Evolutionary conservation across 148 eudicot genomes (phyloP).

Genomic region (Oxyria digyna): DNA sequence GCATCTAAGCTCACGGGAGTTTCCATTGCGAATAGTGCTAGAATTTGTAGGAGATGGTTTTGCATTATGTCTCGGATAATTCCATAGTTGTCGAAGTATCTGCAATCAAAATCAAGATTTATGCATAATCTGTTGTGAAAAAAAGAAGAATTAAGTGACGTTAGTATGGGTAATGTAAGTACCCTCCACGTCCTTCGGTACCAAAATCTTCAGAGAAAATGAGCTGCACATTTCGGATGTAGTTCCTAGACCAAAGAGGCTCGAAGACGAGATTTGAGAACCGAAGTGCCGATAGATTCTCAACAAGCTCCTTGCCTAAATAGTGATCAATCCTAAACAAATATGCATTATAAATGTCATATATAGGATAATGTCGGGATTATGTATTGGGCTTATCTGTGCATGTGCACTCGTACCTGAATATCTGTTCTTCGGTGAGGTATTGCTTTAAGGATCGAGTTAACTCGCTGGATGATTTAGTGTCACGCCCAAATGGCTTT

Average conservation of each 20-base stretch:
- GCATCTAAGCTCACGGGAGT: conserved; percentile 89
- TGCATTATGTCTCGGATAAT: conserved; percentile 89
- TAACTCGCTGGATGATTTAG: conserved; percentile 52
- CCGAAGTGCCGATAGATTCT: conserved; percentile 78
- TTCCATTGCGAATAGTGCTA: conserved; percentile 92
- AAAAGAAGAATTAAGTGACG: not conserved
- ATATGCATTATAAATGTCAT: too few species aligned
- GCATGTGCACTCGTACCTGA: conserved; percentile 34
- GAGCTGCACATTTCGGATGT: conserved; percentile 72
- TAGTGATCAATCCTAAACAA: conserved; percentile 69
- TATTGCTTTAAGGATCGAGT: conserved; percentile 47
- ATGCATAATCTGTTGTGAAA: not conserved
- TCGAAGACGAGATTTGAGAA: conserved; percentile 87
- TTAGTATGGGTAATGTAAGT: conserved; percentile 7
- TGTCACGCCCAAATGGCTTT: conserved; percentile 87
- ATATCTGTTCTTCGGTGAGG: conserved; percentile 74
- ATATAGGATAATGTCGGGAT: too few species aligned
- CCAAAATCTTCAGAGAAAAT: conserved; percentile 83
- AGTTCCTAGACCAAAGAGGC: conserved; percentile 81
- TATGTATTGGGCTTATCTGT: too few species aligned
- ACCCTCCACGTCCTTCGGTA: conserved; percentile 74
- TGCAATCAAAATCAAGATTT: conserved; percentile 12
- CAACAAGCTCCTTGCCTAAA: conserved; percentile 82
- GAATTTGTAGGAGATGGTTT: conserved; percentile 82
- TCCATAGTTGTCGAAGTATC: conserved; percentile 76